Percentiles rank a stretch among this genome's conserved stretches.
Conservation (phyloP, 2,329 filamentous ascomycete genomes). For the Falciphora oryzae region DNA sequence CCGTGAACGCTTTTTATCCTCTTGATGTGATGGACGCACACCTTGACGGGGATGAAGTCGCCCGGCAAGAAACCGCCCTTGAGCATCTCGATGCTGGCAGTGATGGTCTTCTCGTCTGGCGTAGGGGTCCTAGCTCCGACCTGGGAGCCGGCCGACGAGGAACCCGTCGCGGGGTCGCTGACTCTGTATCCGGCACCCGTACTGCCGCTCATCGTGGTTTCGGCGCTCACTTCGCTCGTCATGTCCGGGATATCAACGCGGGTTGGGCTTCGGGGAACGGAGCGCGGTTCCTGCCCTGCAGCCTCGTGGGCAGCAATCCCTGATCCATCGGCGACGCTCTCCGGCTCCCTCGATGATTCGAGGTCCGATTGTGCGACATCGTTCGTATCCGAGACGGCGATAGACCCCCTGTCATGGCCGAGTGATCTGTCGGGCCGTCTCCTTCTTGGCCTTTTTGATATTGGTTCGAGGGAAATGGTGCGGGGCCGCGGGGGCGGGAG, state of each 20-base stretch:
- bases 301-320: constrained; percentile 31
- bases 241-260: constrained; percentile 44
- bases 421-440: constrained; percentile 37
- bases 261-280: constrained; percentile 35
- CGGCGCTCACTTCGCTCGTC: constrained; percentile 61
- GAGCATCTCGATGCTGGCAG: constrained; percentile 74
- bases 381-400: constrained; percentile 30
- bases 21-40: constrained; percentile 83
- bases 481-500: constrained; percentile 70
- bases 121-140: constrained; percentile 32
- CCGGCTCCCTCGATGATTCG: constrained; percentile 30
- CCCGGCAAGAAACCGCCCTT: constrained; percentile 82
- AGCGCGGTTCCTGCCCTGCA: constrained; percentile 27
- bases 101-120: constrained; percentile 72
- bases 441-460: constrained; percentile 63
- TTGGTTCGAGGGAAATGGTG: constrained; percentile 81
- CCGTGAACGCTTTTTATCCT: constrained; percentile 86
- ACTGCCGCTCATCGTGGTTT: constrained; percentile 63
- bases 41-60: constrained; percentile 72
- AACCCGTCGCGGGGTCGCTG: constrained; percentile 1
- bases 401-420: constrained; percentile 36
- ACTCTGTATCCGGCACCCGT: constrained; percentile 39
- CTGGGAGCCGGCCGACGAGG: constrained; percentile 7
- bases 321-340: constrained; percentile 35
- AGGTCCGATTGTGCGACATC: constrained; percentile 29